Base-by-base conservation (phyloP, 495 filamentous ascomycete species). In the Aspergillus haitiensis region DNA sequence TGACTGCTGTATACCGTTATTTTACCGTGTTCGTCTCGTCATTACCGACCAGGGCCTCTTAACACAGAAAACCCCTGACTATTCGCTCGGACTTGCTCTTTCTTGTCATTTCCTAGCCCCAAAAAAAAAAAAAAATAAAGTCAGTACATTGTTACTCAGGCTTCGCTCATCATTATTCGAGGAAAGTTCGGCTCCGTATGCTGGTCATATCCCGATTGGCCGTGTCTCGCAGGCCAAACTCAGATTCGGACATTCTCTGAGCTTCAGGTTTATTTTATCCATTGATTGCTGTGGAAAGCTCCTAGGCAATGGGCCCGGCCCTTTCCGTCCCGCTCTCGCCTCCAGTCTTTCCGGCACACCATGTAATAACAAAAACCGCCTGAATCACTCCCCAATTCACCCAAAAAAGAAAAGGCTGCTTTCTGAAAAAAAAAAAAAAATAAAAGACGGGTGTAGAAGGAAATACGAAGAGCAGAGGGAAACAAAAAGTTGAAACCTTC, bases 281-380 rank as follows among this genome's bases (percentile, higher is more conserved):
- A 54, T 34, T 50, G 60, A 58, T 51, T 51, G 51, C 34, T 15
- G 51, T 47, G 35, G 44, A n/a, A 45, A 13, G 37, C 18, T 50
- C 37, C 52, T 10, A 31, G 44, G 33, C 42, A 52, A 58, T 63
- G 66, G 59, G 71, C 64, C 72, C 73, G 75, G 74, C 69, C 75
- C 75, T 76, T 77, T 74, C 75, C 73, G 75, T 78, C 62, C 72
- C 72, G 73, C 65, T 59, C 64, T 60, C 31, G 59, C 54, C 63
- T 60, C 66, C 62, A 63, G 40, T 58, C 46, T 58, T 58, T 44
- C 46, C 58, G 51, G 51, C 44, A 36, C 55, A 59, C 52, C n/a
- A n/a, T n/a, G n/a, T n/a, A 32, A 21, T 55, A 50, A 53, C 36
- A 18, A 53, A 59, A 15, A 15, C 44, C 11, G 16, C 45, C 35